phyloP scores from a whole-genome alignment of 1,284 basidiomycete genomes.

The Lentinula novae-zelandiae region DNA sequence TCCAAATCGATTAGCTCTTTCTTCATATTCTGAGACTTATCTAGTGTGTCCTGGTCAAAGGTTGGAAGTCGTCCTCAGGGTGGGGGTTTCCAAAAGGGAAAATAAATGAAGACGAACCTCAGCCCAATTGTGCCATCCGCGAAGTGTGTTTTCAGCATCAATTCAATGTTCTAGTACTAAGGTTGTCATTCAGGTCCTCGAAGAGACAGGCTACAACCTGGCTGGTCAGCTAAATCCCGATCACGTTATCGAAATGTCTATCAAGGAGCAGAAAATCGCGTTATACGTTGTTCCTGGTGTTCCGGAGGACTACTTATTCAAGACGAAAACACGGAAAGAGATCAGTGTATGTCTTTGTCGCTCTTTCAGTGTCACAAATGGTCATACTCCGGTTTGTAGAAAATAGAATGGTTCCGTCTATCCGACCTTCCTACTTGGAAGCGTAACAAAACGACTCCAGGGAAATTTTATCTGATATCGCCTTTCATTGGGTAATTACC shows the following conservation, averaged over 20 bases:
- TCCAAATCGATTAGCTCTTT: background rate
- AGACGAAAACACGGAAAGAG: constrained; percentile 95
- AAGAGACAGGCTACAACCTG: constrained; percentile 93
- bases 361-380: background rate
- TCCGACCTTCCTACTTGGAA: constrained; percentile 93
- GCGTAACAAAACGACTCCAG: constrained; percentile 65
- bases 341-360: constrained; percentile 77
- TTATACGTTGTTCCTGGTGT: constrained; percentile 91
- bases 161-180: constrained; percentile 8
- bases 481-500: constrained; percentile 85
- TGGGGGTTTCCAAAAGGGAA: constrained; percentile 99
- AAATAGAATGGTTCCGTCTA: constrained; percentile 95
- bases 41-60: constrained; percentile 92
- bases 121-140: constrained; percentile 81
- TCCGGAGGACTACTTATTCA: constrained; percentile 87
- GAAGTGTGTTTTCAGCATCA: constrained; percentile 57
- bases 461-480: constrained; percentile 94
- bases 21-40: background rate
- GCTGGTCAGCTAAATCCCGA: constrained; percentile 63
- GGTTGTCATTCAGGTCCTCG: constrained; percentile 56
- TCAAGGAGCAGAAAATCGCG: constrained; percentile 88
- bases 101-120: constrained; percentile 92
- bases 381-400: constrained; percentile 43
- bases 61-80: constrained; percentile 93
- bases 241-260: constrained; percentile 83